phyloP scores from a whole-genome alignment of 192 early-diverging fungal species.

The Pilaira anomala region DNA sequence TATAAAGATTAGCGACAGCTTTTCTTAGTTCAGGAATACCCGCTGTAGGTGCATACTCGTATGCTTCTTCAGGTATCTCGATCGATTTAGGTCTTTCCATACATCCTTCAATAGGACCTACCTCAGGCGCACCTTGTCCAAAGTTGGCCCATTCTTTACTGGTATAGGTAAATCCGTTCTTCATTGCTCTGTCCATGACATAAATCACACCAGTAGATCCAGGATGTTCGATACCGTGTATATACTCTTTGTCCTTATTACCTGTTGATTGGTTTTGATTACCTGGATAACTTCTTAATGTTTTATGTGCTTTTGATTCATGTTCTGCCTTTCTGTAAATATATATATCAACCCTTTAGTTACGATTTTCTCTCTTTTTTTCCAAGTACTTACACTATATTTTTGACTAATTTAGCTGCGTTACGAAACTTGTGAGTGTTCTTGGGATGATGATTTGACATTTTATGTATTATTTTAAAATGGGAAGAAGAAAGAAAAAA shows the following conservation, averaged over 20 bases:
- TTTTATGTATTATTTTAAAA: no score
- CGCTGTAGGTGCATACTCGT: slow-evolving; percentile 46
- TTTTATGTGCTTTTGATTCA: slow-evolving; percentile 39
- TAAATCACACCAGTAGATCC: slow-evolving; percentile 52
- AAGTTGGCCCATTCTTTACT: slow-evolving; percentile 41
- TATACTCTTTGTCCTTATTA: slow-evolving; percentile 13
- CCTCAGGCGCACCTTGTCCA: slow-evolving; percentile 52
- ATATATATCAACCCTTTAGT: no score
- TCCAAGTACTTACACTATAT: no score
- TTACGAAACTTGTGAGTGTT: no score
- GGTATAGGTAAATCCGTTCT: slow-evolving; percentile 40
- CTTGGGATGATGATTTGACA: no score
- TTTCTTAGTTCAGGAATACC: slow-evolving; percentile 43
- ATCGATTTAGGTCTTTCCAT: slow-evolving; percentile 30
- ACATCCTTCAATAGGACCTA: slow-evolving; percentile 41
- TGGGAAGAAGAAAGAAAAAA: no score
- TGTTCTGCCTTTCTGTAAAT: not conserved
- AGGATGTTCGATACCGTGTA: slow-evolving; percentile 43
- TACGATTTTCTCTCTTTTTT: no score
- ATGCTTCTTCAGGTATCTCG: slow-evolving; percentile 13
- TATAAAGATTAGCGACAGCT: slow-evolving; percentile 50
- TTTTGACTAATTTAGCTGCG: no score
- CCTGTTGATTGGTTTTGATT: slow-evolving; percentile 24
- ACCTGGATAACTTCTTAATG: slow-evolving; percentile 37
- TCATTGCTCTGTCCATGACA: slow-evolving; percentile 50